Base-by-base conservation (phyloP, 305 asterid species). In the Solanum hybrid region DNA sequence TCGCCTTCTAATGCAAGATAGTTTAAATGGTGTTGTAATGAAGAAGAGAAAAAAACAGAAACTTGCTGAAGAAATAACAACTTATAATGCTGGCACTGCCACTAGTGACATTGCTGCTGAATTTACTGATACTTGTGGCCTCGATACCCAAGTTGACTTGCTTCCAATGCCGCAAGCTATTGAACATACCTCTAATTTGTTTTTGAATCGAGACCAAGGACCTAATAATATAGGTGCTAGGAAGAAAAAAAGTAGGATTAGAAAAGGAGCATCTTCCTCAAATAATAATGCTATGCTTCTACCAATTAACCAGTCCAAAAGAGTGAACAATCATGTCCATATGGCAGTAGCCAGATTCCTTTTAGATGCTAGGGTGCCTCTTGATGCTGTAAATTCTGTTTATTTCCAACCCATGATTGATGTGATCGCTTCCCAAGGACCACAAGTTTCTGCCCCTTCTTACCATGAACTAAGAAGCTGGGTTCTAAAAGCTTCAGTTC, bases 331-430 rank as follows among this genome's bases (percentile, higher is more conserved):
- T 89, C 93, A 91, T 29, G 98, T 97, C 71, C 93, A 94, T 90
- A 94, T 95, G 98, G 99, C 99, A 22, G 91, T 97, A 36, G 99
- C 97, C 85, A 92, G 97, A 60, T 97, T 97, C 90, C 93, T 97
- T 90, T 91, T 90, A 40, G 98, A 96, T 64, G 98, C 93, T 6
- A 98, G 99, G 84, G 89, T 97, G 36, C 93, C 98, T 37, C 88
- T 93, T 29, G 94, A 95, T 78, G 98, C 98, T 85, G 98, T 93
- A 37, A 95, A 94, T 77, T 96, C 99, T 32, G 90, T 94, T 91
- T 95, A 93, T 91, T 97, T 97, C 90, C 96, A 95, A 88, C 99
- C 97, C 3, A 97, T 97, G 99, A 81, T 97, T 73, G 99, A 96
- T 80, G 98, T 96, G 7, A 95, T 97, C 76, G 94, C 98, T 90